Percentiles rank a stretch among this genome's conserved stretches.
phyloP scores from a whole-genome alignment of 2,329 filamentous ascomycete species.

The Nemania serpens region DNA sequence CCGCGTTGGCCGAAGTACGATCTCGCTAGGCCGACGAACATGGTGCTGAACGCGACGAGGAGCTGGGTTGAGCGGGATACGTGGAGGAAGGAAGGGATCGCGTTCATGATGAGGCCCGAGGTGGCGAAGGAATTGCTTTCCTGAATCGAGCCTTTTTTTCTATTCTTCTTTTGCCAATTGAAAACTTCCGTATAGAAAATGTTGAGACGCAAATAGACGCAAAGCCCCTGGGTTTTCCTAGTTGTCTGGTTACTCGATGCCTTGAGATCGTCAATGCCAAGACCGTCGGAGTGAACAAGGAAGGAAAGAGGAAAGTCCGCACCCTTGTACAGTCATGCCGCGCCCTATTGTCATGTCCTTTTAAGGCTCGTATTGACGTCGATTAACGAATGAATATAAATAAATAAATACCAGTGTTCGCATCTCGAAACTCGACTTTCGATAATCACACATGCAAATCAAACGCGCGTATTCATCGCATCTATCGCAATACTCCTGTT shows the following conservation, averaged over 20 bases:
- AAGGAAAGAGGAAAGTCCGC: too few relatives aligned
- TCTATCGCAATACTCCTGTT: background rate
- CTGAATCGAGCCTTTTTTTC: background rate
- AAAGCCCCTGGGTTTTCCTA: background rate
- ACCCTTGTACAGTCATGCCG: too few relatives aligned
- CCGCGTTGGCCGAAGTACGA: constrained; percentile 36
- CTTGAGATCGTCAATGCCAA: too few relatives aligned
- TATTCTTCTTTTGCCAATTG: background rate
- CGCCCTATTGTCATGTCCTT: too few relatives aligned
- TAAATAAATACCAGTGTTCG: too few relatives aligned
- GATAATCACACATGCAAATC: too few relatives aligned
- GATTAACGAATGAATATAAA: too few relatives aligned
- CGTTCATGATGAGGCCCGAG: constrained; percentile 47
- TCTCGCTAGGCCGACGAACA: constrained; percentile 46
- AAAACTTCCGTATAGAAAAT: background rate
- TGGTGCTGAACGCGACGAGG: constrained; percentile 50
- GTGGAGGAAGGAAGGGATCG: constrained; percentile 53
- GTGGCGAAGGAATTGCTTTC: constrained; percentile 46
- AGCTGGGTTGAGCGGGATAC: constrained; percentile 53
- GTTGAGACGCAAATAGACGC: background rate
- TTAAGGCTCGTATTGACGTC: too few relatives aligned
- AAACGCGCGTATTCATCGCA: too few relatives aligned
- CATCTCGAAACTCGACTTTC: too few relatives aligned
- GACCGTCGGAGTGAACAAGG: too few relatives aligned
- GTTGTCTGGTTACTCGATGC: background rate